These are phyloP conservation scores for Fagopyrum homotropicum DNA, from an alignment of 148 eudicot genomes.

Conservation along the genomic window DNA sequence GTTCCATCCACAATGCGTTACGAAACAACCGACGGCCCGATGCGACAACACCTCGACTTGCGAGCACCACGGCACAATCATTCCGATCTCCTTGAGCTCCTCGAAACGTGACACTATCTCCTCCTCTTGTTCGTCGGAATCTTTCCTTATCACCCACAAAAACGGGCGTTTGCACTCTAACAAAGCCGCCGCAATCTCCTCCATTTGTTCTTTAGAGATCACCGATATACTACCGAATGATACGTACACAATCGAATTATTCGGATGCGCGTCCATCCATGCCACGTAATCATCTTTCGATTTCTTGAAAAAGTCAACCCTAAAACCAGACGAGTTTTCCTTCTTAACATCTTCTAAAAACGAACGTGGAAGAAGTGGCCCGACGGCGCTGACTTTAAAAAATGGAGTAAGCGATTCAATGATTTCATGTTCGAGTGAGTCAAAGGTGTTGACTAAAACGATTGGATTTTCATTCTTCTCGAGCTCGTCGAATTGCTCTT, in stretches of 20 bases:
- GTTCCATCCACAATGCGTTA: slow-evolving; percentile 72
- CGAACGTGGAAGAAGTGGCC: slow-evolving; percentile 41
- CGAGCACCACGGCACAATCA: slow-evolving; percentile 58
- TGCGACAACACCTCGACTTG: slow-evolving; percentile 52
- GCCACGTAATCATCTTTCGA: slow-evolving; percentile 21
- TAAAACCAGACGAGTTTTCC: slow-evolving; percentile 15
- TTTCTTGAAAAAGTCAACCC: not conserved
- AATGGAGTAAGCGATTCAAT: slow-evolving; percentile 19
- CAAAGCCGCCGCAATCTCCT: slow-evolving; percentile 41
- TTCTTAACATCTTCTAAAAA: not conserved
- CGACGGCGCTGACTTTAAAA: slow-evolving; percentile 29
- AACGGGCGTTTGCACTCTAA: slow-evolving; percentile 24
- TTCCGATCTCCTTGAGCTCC: slow-evolving; percentile 21
- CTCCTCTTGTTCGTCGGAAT: slow-evolving; percentile 16
- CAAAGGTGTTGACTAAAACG: slow-evolving; percentile 1
- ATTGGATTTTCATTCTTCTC: not conserved
- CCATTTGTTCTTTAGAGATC: slow-evolving; percentile 34
- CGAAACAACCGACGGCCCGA: slow-evolving; percentile 43
- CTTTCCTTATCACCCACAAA: slow-evolving; percentile 51
- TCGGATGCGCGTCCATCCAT: slow-evolving; percentile 38
- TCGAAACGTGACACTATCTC: not conserved
- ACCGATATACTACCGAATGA: slow-evolving; percentile 66
- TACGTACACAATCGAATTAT: slow-evolving; percentile 38
- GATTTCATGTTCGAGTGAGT: slow-evolving; percentile 5
- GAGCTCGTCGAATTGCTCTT: slow-evolving; percentile 7